phyloP scores from a whole-genome alignment of 2,329 filamentous ascomycete species.

The Exophiala sideris region DNA sequence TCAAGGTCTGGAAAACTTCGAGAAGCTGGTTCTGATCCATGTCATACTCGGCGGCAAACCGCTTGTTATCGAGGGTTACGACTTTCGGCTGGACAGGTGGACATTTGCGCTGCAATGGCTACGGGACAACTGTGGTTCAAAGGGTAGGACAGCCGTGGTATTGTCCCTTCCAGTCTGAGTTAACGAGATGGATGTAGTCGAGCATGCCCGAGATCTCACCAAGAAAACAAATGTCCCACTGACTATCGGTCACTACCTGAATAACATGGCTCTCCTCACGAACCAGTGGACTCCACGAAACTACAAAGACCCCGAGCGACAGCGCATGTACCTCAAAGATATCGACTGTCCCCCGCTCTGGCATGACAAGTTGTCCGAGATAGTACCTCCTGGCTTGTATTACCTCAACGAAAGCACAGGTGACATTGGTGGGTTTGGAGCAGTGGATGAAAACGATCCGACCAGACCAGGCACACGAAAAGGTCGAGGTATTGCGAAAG shows the following conservation, averaged over 20 bases:
- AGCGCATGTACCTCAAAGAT: slow-evolving; percentile 92
- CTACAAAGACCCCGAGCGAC: slow-evolving; percentile 73
- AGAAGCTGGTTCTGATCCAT: slow-evolving; percentile 77
- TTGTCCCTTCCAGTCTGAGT: no score
- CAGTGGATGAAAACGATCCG: slow-evolving; percentile 46
- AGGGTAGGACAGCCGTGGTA: slow-evolving; percentile 53
- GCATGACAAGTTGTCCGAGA: slow-evolving; percentile 72
- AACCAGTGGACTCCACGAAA: slow-evolving; percentile 75
- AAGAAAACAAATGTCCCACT: slow-evolving; percentile 72
- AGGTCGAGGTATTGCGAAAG: slow-evolving; percentile 61
- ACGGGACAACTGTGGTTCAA: slow-evolving; percentile 71
- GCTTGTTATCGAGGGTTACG: slow-evolving; percentile 85
- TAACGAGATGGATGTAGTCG: slow-evolving; percentile 52
- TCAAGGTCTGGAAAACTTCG: slow-evolving; percentile 74
- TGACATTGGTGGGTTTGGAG: slow-evolving; percentile 53
- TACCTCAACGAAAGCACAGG: slow-evolving; percentile 82
- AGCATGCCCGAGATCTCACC: slow-evolving; percentile 78
- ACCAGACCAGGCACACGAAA: slow-evolving; percentile 45
- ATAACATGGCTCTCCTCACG: slow-evolving; percentile 77
- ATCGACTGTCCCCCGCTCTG: slow-evolving; percentile 91
- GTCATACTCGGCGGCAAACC: slow-evolving; percentile 84
- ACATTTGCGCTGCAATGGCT: slow-evolving; percentile 82
- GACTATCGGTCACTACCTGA: slow-evolving; percentile 85
- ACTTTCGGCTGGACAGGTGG: slow-evolving; percentile 67
- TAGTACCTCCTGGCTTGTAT: slow-evolving; percentile 78